Conservation (phyloP, 306 rosid genomes). For the Sesbania bispinosa region DNA sequence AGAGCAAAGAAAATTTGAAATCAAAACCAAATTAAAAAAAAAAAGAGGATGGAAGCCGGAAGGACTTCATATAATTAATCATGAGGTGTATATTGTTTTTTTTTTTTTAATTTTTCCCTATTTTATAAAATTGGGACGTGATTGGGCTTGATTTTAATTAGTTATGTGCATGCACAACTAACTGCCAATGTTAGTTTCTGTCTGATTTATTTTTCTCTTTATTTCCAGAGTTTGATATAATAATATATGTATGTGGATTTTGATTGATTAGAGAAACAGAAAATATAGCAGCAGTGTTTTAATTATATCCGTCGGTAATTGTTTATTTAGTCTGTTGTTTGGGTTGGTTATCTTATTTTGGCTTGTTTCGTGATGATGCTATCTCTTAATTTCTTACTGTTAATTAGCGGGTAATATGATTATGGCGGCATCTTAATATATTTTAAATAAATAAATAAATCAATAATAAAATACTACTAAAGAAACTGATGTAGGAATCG, state of each 20-base stretch:
- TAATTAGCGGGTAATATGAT: background rate
- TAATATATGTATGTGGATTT: conserved; percentile 37
- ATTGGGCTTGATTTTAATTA: conserved; percentile 35
- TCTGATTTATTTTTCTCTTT: conserved; percentile 4
- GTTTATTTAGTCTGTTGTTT: background rate
- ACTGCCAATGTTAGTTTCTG: conserved; percentile 36
- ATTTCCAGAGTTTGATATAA: conserved; percentile 9
- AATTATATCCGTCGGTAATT: background rate
- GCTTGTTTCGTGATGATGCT: background rate
- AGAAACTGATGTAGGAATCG: background rate
- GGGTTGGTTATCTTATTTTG: background rate
- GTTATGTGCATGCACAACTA: conserved; percentile 47
- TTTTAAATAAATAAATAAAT: background rate
- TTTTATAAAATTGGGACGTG: conserved; percentile 26
- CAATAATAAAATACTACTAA: background rate
- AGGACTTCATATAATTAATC: conserved; percentile 23
- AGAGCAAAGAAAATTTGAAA: conserved; percentile 22
- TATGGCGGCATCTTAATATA: background rate
- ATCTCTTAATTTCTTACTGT: background rate
- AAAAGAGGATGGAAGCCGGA: too few species aligned
- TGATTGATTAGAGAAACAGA: conserved; percentile 34
- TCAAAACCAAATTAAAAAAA: conserved; percentile 20
- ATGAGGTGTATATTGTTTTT: conserved; percentile 31
- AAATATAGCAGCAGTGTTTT: conserved; percentile 30
- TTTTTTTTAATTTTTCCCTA: too few species aligned